Conservation (phyloP, 208 protist species). For the Blechomonas ayalai region DNA sequence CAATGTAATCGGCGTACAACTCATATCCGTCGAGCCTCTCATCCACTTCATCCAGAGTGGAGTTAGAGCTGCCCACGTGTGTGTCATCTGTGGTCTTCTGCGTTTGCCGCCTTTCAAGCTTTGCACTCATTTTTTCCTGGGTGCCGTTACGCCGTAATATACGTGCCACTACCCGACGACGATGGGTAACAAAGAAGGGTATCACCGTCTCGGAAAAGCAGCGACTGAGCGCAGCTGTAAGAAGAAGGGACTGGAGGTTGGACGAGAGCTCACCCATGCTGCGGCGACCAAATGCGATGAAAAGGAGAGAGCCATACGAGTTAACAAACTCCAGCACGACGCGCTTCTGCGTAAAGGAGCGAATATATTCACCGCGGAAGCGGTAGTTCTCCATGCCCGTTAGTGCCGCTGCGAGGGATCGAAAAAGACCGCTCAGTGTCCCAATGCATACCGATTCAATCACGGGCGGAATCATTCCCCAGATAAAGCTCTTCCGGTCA, state of each 20-base stretch:
- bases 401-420: slow-evolving; percentile 29
- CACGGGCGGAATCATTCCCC: slow-evolving; percentile 24
- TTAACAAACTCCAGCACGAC: slow-evolving; percentile 64
- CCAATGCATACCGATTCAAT: slow-evolving; percentile 29
- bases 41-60: slow-evolving; percentile 31
- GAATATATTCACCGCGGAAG: slow-evolving; percentile 39
- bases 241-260: slow-evolving; percentile 32
- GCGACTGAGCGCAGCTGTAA: slow-evolving; percentile 29
- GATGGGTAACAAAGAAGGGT: slow-evolving; percentile 44
- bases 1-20: slow-evolving; percentile 63
- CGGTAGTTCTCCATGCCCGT: slow-evolving; percentile 62
- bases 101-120: no score
- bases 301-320: slow-evolving; percentile 58
- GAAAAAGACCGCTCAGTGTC: slow-evolving; percentile 38
- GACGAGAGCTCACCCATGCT: slow-evolving; percentile 34
- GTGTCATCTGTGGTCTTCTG: background rate
- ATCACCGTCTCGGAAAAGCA: slow-evolving; percentile 44
- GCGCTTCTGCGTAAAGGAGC: slow-evolving; percentile 54
- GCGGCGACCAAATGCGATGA: slow-evolving; percentile 42
- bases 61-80: slow-evolving; percentile 22
- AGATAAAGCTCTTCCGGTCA: slow-evolving; percentile 17
- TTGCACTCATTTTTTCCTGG: background rate
- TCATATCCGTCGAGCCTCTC: slow-evolving; percentile 43
- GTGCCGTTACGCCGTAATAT: background rate
- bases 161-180: slow-evolving; percentile 4